Conservation (phyloP, 73 alveolate species). For the Blepharisma stoltei region DNA sequence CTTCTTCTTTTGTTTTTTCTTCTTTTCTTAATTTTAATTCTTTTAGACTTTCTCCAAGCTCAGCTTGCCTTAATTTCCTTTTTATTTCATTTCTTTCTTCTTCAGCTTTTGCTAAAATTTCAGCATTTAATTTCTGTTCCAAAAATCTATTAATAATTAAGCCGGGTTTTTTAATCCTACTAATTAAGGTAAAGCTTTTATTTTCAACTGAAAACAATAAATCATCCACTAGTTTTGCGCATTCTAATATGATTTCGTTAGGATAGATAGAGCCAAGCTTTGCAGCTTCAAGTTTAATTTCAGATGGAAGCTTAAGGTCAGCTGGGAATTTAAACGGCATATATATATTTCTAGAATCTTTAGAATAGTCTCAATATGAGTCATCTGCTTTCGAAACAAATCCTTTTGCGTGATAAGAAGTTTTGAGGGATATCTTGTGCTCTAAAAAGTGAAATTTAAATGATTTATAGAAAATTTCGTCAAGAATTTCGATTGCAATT, state of each 20-base stretch:
- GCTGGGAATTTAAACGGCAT: background rate
- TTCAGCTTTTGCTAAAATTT: slow-evolving; percentile 11
- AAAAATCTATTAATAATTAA: background rate
- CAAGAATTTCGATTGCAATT: slow-evolving; percentile 1
- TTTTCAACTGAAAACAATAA: background rate
- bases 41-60: background rate
- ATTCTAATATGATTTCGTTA: background rate
- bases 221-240: slow-evolving; percentile 12
- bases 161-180: slow-evolving; percentile 13
- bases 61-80: background rate
- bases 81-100: background rate
- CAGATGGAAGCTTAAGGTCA: background rate
- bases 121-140: background rate
- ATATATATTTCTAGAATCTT: too few relatives aligned
- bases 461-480: background rate
- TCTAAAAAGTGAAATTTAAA: background rate
- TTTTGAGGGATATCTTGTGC: too few relatives aligned
- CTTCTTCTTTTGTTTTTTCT: slow-evolving; percentile 33
- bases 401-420: too few relatives aligned
- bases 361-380: too few relatives aligned
- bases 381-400: too few relatives aligned
- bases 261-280: background rate
- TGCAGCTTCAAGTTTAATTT: slow-evolving; percentile 15
- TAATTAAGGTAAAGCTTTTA: background rate
- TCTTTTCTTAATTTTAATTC: background rate